Percentiles rank a stretch among this genome's conserved stretches.
Evolutionary conservation across 805 yeast genomes (phyloP).

Genomic region (Yarrowia deformans): DNA sequence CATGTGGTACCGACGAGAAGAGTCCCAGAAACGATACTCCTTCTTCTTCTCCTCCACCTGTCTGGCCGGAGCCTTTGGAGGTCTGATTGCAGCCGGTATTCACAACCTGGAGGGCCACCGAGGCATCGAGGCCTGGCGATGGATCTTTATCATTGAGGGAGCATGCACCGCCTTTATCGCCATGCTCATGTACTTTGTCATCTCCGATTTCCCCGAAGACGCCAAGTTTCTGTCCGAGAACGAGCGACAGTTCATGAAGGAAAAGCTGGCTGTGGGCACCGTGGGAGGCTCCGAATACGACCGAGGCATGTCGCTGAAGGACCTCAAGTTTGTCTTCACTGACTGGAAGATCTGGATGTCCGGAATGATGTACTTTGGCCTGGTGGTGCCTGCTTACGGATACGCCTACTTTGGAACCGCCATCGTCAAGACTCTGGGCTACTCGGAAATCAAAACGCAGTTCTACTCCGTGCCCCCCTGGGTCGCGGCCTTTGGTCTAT

Average conservation of each 20-base stretch:
- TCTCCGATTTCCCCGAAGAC: conserved; percentile 78
- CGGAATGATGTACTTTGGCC: conserved; percentile 68
- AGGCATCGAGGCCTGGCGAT: conserved; percentile 61
- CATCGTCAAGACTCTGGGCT: conserved; percentile 66
- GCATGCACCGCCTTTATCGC: conserved; percentile 51
- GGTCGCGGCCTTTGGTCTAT: conserved; percentile 74
- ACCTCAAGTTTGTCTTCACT: conserved; percentile 59
- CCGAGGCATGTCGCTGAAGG: conserved; percentile 56
- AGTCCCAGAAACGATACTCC: conserved; percentile 73
- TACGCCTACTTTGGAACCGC: conserved; percentile 77
- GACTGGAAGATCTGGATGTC: conserved; percentile 66
- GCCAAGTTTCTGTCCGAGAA: conserved; percentile 60
- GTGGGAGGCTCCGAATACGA: conserved; percentile 61
- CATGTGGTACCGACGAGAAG: conserved; percentile 68
- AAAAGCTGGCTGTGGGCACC: conserved; percentile 63
- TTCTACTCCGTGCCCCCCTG: conserved; percentile 86
- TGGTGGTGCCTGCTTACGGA: conserved; percentile 75
- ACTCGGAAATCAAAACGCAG: conserved; percentile 76
- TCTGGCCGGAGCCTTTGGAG: conserved; percentile 78
- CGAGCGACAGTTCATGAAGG: conserved; percentile 63
- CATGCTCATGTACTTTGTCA: conserved; percentile 54
- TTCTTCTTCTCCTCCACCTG: conserved; percentile 74
- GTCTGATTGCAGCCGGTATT: conserved; percentile 70
- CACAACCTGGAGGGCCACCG: conserved; percentile 58
- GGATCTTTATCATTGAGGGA: conserved; percentile 64